Evolutionary conservation across 768 basidiomycete species (phyloP), one percentile per base, ranked within the genome.

Genomic region (Russula sp.): DNA sequence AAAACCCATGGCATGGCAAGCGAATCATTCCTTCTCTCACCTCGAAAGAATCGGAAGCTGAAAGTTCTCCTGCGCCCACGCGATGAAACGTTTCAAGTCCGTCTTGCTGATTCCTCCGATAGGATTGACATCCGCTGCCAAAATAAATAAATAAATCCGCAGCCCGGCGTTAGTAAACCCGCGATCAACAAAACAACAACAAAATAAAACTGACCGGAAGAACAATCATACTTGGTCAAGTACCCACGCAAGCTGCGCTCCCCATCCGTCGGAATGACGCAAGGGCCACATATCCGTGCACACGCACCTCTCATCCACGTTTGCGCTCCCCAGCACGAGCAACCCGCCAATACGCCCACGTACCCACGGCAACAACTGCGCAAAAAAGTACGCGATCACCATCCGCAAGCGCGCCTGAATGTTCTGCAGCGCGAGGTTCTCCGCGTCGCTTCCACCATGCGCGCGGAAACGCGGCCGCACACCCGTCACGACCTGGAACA

Each of bases 41-140:
- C 83, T 83, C 39, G 76, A 78, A 47, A 99, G 78, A 59, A 98
- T 82, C 0, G 95, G 95, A 41, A 99, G 75, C 36, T 93, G 84
- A 67, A 98, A 97, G 1, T 84, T 78, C 56, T 75, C 77, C 63
- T 83, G 77, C 1, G 93, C 94, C 66, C 87, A 94, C 0, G 85
- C 86, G 64, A 99, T 97, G 71, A 98, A 98, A 67, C 86, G 87
- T 78, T 97, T 99, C 60, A 98, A 75, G 73, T 98, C 97, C 0
- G 93, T 94, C 75, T 99, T 98, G 72, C 93, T 96, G 71, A 99
- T 98, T 0, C 90, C 92, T 2, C 97, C 97, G 63, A 99, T 99
- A 3, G 97, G 97, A 73, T 99, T 99, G 70, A 99, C 85, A 72
- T 99, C 97, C 62, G 97, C 97, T 86, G 72, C 64, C n/a, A n/a